These are phyloP conservation scores for Blepharisma stoltei DNA, from an alignment of 73 alveolate genomes.

Conservation along the genomic window DNA sequence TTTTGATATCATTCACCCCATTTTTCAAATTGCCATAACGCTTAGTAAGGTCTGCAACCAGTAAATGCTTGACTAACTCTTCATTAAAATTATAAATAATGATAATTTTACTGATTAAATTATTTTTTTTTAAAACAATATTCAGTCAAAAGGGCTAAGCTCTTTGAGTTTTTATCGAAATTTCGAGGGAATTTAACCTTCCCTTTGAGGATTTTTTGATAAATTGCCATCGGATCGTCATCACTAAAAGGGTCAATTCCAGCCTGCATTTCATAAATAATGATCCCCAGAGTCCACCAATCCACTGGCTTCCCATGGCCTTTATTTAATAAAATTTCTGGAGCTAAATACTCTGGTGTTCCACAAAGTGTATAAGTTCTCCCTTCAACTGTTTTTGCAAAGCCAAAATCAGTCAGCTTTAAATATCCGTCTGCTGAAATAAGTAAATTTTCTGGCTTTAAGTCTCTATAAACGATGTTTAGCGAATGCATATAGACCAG, in stretches of 20 bases:
- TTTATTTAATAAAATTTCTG: constrained; percentile 61
- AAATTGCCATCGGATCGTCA: constrained; percentile 96
- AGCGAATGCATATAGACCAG: constrained; percentile 62
- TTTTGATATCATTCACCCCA: constrained; percentile 87
- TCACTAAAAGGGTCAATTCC: constrained; percentile 92
- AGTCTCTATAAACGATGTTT: constrained; percentile 55
- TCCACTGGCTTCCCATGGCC: constrained; percentile 83
- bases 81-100: no score
- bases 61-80: constrained; percentile 78
- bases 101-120: no score
- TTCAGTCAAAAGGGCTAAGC: no score
- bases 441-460: constrained; percentile 56
- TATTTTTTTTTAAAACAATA: no score
- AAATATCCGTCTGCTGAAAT: constrained; percentile 47
- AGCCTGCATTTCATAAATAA: constrained; percentile 92
- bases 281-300: constrained; percentile 93
- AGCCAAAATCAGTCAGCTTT: constrained; percentile 60
- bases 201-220: constrained; percentile 87
- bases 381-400: constrained; percentile 59
- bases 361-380: constrained; percentile 73
- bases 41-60: constrained; percentile 82
- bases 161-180: constrained; percentile 70
- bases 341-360: constrained; percentile 64
- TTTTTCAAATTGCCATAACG: constrained; percentile 81
- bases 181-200: constrained; percentile 82